Base-by-base conservation (phyloP, 2,329 filamentous ascomycete species). In the Phialophora tarda region DNA sequence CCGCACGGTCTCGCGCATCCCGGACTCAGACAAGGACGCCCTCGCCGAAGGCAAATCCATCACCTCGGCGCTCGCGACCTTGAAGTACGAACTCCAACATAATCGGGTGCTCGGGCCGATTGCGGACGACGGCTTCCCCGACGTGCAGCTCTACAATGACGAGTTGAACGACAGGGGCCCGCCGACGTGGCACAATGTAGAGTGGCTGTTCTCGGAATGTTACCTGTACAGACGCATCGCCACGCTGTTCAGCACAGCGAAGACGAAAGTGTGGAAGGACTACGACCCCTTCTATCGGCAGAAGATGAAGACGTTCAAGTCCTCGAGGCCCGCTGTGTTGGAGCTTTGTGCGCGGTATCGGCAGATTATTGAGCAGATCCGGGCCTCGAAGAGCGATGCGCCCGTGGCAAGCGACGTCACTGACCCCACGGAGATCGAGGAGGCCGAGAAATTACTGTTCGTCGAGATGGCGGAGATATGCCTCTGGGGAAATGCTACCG, bases 51-150 rank as follows among this genome's bases (percentile, higher is more conserved):
- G 95, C 74, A 97, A 97, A 82, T 83, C 82, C 73, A 93, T 99
- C 67, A 85, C 96, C 50, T 88, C 91, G 75, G 86, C 90, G 71
- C 84, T 99, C 12, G 90, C 89, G 4, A 86, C 84, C 71, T 84
- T 99, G 74, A 99, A 99, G 81, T 97, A 98, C 80, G 94, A 98
- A 80, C 82, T 98, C 53, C 91, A 97, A 77, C 95, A 99, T 76
- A 89, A 97, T 78, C 88, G 93, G 51, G 50, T 21, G 10, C 44
- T 32, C 71, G 92, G 89, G 0, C 91, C 91, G 1, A 83, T 96
- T 23, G 79, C 82, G 14, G 90, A 97, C 72, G 93, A 97, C 76
- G 67, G 69, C 6, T 83, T 86, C 71, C 78, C 87, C 11, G 93
- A 97, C 73, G 86, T 97, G 32, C 84, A 84, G 14, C 83, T 85